Evolutionary conservation across 192 early-diverging fungal genomes (phyloP).

Genomic region (Umbelopsis vinacea): DNA sequence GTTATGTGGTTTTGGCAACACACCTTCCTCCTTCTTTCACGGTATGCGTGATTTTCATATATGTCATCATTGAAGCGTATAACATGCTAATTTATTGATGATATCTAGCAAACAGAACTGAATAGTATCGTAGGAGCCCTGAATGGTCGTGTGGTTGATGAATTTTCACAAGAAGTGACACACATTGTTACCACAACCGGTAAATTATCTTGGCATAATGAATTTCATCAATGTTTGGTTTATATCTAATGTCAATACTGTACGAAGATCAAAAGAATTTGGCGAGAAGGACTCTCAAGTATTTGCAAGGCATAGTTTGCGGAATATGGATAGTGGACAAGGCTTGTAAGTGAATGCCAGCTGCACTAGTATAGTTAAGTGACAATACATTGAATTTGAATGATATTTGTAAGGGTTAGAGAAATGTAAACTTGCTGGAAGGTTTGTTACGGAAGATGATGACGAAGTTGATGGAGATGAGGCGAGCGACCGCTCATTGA

Average conservation of each 20-base stretch:
- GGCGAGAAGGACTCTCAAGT: constrained; percentile 12
- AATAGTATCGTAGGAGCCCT: background rate
- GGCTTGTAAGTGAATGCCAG: background rate
- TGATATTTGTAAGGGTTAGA: background rate
- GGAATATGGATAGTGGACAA: constrained; percentile 1
- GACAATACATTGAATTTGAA: background rate
- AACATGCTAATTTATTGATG: background rate
- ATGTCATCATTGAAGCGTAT: background rate
- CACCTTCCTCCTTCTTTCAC: background rate
- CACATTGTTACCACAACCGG: background rate
- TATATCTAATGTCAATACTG: background rate
- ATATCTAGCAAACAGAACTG: background rate
- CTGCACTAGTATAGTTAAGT: background rate
- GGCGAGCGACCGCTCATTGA: background rate
- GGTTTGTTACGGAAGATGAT: constrained; percentile 1
- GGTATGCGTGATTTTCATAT: no score
- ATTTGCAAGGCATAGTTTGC: constrained; percentile 11
- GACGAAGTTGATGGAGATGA: constrained; percentile 16
- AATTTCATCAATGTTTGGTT: background rate
- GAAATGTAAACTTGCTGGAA: constrained; percentile 14
- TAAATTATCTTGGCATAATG: background rate
- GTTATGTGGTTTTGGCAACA: background rate
- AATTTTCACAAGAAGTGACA: constrained; percentile 3
- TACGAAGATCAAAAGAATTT: background rate
- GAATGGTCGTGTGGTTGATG: background rate